These are phyloP conservation scores for Ophiostoma tasmaniense DNA, from an alignment of 2,329 filamentous ascomycete species.

Conservation along the genomic window DNA sequence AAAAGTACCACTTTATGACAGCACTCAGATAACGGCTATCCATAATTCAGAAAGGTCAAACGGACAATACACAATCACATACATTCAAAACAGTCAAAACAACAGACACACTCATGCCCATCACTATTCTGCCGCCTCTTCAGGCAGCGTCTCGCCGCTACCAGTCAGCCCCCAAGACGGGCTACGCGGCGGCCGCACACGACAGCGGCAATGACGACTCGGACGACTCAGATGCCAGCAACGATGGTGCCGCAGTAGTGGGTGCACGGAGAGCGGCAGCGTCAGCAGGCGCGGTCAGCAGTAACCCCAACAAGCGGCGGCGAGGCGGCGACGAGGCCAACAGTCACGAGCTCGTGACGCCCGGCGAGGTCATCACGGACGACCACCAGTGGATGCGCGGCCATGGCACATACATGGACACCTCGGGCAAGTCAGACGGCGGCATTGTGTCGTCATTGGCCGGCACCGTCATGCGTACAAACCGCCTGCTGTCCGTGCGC, in stretches of 20 bases:
- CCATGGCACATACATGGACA: constrained; percentile 77
- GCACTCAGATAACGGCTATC: not conserved
- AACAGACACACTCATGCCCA: constrained; percentile 32
- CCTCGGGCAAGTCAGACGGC: constrained; percentile 36
- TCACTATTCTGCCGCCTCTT: constrained; percentile 39
- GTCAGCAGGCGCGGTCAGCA: constrained; percentile 5
- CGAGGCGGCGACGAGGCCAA: constrained; percentile 22
- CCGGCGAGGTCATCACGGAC: constrained; percentile 77
- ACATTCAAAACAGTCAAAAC: not conserved
- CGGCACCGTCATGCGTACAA: constrained; percentile 83
- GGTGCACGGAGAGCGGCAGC: constrained; percentile 27
- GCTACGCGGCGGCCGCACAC: constrained; percentile 8
- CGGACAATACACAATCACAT: not conserved
- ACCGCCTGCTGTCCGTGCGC: constrained; percentile 88
- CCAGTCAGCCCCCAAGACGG: constrained; percentile 4
- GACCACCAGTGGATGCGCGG: constrained; percentile 98
- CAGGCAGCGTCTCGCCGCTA: constrained; percentile 25
- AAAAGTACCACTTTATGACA: not conserved
- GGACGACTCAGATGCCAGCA: constrained; percentile 31
- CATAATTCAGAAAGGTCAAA: not conserved
- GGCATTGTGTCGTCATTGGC: constrained; percentile 84
- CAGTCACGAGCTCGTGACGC: constrained; percentile 62
- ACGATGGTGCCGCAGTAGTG: constrained; percentile 33
- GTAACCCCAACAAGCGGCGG: constrained; percentile 5
- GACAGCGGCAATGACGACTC: constrained; percentile 22